Conservation (phyloP, 331 rosid genomes). For the Acacia concinna region DNA sequence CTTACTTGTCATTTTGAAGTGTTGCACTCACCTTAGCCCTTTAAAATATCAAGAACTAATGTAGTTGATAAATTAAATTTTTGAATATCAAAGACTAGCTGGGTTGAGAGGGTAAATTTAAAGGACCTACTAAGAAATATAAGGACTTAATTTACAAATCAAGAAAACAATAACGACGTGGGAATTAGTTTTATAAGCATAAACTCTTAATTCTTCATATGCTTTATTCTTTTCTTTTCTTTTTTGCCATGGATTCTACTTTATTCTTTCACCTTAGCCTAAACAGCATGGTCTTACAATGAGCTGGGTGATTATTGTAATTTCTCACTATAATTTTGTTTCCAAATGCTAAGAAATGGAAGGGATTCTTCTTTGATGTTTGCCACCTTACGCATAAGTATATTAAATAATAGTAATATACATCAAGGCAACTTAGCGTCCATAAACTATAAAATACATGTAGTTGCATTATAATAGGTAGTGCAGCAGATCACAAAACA, state of each 20-base stretch:
- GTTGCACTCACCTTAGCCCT: too few relatives aligned
- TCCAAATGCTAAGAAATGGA: background rate
- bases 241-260: too few relatives aligned
- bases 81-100: too few relatives aligned
- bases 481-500: background rate
- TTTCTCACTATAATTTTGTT: background rate
- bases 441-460: constrained; percentile 10
- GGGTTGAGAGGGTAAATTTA: too few relatives aligned
- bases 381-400: background rate
- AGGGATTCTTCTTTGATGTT: background rate
- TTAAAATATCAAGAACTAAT: too few relatives aligned
- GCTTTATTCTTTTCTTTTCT: too few relatives aligned
- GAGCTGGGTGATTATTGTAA: background rate
- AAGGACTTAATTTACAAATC: too few relatives aligned
- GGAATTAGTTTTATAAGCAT: too few relatives aligned
- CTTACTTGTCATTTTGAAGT: too few relatives aligned
- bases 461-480: background rate
- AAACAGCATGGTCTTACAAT: background rate
- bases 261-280: background rate
- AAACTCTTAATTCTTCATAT: background rate
- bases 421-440: constrained; percentile 11
- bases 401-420: constrained; percentile 18
- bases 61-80: too few relatives aligned
- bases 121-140: too few relatives aligned
- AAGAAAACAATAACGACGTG: too few relatives aligned